Conservation (phyloP, 2,329 filamentous ascomycete species). For the Gyromitra esculenta region DNA sequence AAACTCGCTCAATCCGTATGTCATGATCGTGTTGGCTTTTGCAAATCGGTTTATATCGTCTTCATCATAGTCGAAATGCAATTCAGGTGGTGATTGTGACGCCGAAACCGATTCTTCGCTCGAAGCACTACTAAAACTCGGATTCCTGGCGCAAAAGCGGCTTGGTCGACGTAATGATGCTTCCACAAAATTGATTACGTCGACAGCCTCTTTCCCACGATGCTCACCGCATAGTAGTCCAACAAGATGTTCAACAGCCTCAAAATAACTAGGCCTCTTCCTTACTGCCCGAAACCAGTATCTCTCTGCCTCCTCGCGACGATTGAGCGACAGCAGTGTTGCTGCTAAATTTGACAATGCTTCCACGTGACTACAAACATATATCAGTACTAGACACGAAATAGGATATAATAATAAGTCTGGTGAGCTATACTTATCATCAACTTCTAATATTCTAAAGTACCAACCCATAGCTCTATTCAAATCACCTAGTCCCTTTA, state of each 20-base stretch:
- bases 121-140: slow-evolving; percentile 48
- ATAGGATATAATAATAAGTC: slow-evolving; percentile 50
- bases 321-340: slow-evolving; percentile 82
- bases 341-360: slow-evolving; percentile 93
- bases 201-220: slow-evolving; percentile 82
- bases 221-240: slow-evolving; percentile 84
- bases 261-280: slow-evolving; percentile 85
- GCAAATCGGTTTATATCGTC: slow-evolving; percentile 40
- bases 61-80: slow-evolving; percentile 51
- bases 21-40: slow-evolving; percentile 28
- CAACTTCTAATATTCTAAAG: slow-evolving; percentile 67
- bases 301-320: slow-evolving; percentile 82
- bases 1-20: slow-evolving; percentile 64
- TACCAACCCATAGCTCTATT: slow-evolving; percentile 65
- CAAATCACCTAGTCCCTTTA: slow-evolving; percentile 56
- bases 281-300: slow-evolving; percentile 88
- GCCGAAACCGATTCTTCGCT: slow-evolving; percentile 43
- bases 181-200: slow-evolving; percentile 87
- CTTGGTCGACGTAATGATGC: slow-evolving; percentile 69
- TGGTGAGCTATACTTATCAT: slow-evolving; percentile 64
- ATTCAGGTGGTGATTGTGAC: slow-evolving; percentile 45
- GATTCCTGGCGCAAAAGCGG: slow-evolving; percentile 39
- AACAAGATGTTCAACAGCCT: slow-evolving; percentile 93
- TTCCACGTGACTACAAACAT: slow-evolving; percentile 77
- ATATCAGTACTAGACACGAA: slow-evolving; percentile 45